phyloP scores from a whole-genome alignment of 129 eudicot species.

The Flaveria bidentis region DNA sequence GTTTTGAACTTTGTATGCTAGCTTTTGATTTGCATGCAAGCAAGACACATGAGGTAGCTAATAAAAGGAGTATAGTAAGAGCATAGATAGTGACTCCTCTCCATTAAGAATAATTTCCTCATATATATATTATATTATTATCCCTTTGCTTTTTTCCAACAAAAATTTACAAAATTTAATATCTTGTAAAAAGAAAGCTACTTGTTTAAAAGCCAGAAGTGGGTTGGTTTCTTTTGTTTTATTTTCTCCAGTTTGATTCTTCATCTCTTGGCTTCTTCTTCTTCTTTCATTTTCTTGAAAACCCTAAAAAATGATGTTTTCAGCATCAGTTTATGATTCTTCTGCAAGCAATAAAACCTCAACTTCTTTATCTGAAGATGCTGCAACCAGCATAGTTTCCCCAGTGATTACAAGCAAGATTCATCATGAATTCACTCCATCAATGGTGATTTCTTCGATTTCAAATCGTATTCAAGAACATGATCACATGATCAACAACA shows the following conservation, averaged over 20 bases:
- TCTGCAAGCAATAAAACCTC: slow-evolving; percentile 42
- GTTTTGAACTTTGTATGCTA: slow-evolving; percentile 24
- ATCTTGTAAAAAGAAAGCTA: slow-evolving; percentile 33
- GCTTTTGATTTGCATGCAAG: slow-evolving; percentile 39
- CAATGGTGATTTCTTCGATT: slow-evolving; percentile 34
- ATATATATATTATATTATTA: slow-evolving; percentile 17
- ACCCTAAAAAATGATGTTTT: slow-evolving; percentile 57
- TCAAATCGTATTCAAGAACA: slow-evolving; percentile 37
- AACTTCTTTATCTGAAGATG: slow-evolving; percentile 60
- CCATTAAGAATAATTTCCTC: slow-evolving; percentile 46
- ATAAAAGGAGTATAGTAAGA: slow-evolving; percentile 27
- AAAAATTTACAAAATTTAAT: slow-evolving; percentile 1
- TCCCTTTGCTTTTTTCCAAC: slow-evolving; percentile 31
- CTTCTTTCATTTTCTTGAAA: slow-evolving; percentile 41
- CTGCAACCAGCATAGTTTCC: slow-evolving; percentile 43
- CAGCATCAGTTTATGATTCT: slow-evolving; percentile 46
- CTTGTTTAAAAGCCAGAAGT: slow-evolving; percentile 33
- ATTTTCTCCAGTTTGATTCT: slow-evolving; percentile 33
- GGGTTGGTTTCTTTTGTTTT: slow-evolving; percentile 34
- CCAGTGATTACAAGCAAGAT: slow-evolving; percentile 45
- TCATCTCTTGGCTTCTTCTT: slow-evolving; percentile 44
- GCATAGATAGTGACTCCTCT: slow-evolving; percentile 45
- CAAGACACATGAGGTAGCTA: slow-evolving; percentile 38
- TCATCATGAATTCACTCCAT: slow-evolving; percentile 52
- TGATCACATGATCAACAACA: slow-evolving; percentile 7